Evolutionary conservation across 352 stramenopile species (phyloP), one percentile per base, ranked within the genome.

Genomic region (Phytophthora europaea): DNA sequence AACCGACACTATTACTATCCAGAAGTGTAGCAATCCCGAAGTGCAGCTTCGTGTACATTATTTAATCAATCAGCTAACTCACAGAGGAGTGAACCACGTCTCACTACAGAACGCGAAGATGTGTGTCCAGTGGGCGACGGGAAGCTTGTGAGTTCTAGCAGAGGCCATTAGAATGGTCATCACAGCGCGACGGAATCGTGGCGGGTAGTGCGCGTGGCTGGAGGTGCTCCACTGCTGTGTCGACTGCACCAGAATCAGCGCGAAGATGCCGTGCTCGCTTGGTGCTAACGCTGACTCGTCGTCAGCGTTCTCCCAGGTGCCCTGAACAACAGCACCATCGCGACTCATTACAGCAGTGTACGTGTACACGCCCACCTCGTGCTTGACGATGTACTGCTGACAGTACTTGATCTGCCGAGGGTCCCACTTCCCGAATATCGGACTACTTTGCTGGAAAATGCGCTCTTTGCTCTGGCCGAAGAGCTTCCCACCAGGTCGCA

Each of bases 311-410:
- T 61, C 67, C 87, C 87, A 94, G 6, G 43, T 53, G 1, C 87
- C 87, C 33, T 69, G 55, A 6, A 94, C 36, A 10, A 91, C 75
- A 1, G 78, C 75, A 1, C 83, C 83, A 34, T 89, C 76, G 6
- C 9, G 34, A 13, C 78, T 82, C 12, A 94, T 65, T 1, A 23
- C 54, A 2, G 75, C 87, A 1, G 53, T 31, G 61, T 92, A 94
- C 45, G 58, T 71, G 70, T 94, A 94, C 22, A 71, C 67, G 8
- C 87, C 87, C 22, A 91, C 79, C 26, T 92, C 78, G 22, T 72
- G 65, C 20, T 88, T 81, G n/a, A 94, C 87, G 18, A 88, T 63
- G 56, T 92, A 94, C 26, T 88, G 71, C 36, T 92, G 78, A 15
- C 79, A 34, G 26, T 92, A 94, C 47, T 69, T 55, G 16, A 94